Percentiles rank a stretch among this genome's conserved stretches.
These are phyloP conservation scores for Metschnikowia arizonensis DNA, from an alignment of 805 yeast genomes.

Conservation along the genomic window DNA sequence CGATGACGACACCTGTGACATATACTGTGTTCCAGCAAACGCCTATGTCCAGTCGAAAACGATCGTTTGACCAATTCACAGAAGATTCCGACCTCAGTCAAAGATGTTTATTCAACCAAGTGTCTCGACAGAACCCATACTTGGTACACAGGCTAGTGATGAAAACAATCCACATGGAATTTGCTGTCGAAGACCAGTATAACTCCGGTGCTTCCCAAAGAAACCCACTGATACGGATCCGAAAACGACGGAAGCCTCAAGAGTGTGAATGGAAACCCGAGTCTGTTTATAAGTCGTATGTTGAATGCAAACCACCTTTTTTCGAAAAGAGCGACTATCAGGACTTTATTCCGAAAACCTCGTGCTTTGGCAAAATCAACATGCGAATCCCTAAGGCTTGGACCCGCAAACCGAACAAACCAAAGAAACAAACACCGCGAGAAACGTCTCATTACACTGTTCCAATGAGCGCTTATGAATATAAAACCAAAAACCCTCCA, in stretches of 20 bases:
- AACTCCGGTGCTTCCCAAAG: constrained; percentile 4
- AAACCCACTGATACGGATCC: constrained; percentile 8
- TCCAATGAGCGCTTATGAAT: neutral
- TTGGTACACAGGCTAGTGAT: constrained; percentile 15
- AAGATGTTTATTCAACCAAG: constrained; percentile 11
- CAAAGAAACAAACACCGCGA: constrained; percentile 5
- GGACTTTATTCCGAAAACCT: constrained; percentile 25
- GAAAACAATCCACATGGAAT: constrained; percentile 12
- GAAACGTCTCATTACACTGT: neutral
- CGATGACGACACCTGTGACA: neutral
- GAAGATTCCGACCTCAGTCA: constrained; percentile 4
- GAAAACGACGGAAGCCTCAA: constrained; percentile 14
- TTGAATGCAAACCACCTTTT: constrained; percentile 22
- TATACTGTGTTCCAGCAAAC: constrained; percentile 4
- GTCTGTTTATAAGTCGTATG: constrained; percentile 18
- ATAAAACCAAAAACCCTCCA: neutral
- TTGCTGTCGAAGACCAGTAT: constrained; percentile 14
- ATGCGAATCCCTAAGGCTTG: constrained; percentile 40
- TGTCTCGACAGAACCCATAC: constrained; percentile 13
- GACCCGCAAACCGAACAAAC: constrained; percentile 26
- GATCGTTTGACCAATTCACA: neutral
- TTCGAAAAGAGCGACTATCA: constrained; percentile 28
- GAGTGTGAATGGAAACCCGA: constrained; percentile 20
- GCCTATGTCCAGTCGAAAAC: constrained; percentile 1
- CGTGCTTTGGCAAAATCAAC: constrained; percentile 39